Percentiles rank a stretch among this genome's conserved stretches.
phyloP scores from a whole-genome alignment of 116 monocot genomes.

The Trichopus zeylanicus region DNA sequence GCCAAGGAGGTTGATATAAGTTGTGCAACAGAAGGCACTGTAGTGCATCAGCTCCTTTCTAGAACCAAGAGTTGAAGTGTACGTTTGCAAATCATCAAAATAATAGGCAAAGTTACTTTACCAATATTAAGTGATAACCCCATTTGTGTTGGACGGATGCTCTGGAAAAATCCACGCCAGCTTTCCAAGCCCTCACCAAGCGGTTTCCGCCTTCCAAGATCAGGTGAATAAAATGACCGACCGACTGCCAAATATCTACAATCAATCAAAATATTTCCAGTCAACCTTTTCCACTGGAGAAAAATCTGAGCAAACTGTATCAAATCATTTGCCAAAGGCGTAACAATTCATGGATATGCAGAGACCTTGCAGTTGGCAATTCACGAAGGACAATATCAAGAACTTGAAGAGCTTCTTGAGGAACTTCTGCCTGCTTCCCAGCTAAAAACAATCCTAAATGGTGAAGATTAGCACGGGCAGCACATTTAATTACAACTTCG shows the following conservation, averaged over 20 bases:
- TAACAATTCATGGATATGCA: slow-evolving; percentile 5
- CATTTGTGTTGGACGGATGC: slow-evolving; percentile 60
- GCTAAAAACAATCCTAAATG: slow-evolving; percentile 70
- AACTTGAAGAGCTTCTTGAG: slow-evolving; percentile 89
- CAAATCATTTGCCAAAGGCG: no score
- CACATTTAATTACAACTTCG: slow-evolving; percentile 68
- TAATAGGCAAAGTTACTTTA: slow-evolving; percentile 1
- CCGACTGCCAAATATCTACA: slow-evolving; percentile 66
- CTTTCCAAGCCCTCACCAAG: slow-evolving; percentile 62
- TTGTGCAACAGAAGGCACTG: no score
- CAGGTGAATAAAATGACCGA: slow-evolving; percentile 72
- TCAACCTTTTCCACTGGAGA: no score
- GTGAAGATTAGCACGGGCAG: slow-evolving; percentile 75
- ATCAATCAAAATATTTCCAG: not conserved
- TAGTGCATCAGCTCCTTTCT: no score
- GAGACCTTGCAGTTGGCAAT: slow-evolving; percentile 72
- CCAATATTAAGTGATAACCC: slow-evolving; percentile 48
- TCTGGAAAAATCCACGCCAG: slow-evolving; percentile 69
- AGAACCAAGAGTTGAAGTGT: no score
- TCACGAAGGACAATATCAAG: slow-evolving; percentile 93
- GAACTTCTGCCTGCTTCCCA: slow-evolving; percentile 75
- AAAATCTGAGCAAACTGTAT: not conserved
- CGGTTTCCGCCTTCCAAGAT: slow-evolving; percentile 40
- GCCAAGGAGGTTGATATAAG: no score
- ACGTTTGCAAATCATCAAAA: no score